These are phyloP conservation scores for Anisodus tanguticus DNA, from an alignment of 257 asterid species.

Conservation along the genomic window DNA sequence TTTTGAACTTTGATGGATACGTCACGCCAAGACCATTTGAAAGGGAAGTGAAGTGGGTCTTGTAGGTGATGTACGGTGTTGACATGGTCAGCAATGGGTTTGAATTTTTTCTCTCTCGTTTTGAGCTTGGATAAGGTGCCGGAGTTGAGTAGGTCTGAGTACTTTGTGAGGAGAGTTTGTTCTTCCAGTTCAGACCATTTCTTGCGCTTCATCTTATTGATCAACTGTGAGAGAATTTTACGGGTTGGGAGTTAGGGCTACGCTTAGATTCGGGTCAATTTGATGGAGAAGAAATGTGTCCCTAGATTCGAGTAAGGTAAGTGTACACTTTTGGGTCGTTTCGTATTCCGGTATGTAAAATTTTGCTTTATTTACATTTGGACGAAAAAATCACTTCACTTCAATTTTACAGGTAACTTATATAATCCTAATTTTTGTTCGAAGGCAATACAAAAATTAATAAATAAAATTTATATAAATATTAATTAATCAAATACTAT, in stretches of 20 bases:
- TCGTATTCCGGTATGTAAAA: too few relatives aligned
- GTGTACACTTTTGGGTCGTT: neutral
- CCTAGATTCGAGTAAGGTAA: constrained; percentile 39
- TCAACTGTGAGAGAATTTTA: neutral
- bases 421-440: too few relatives aligned
- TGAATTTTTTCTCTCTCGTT: constrained; percentile 95
- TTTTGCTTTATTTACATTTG: too few relatives aligned
- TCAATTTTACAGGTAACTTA: too few relatives aligned
- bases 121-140: constrained; percentile 82
- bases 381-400: too few relatives aligned
- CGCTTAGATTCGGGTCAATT: neutral
- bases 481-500: too few relatives aligned
- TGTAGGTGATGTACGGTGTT: constrained; percentile 75
- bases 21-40: constrained; percentile 98
- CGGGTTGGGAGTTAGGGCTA: constrained; percentile 20
- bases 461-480: too few relatives aligned
- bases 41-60: constrained; percentile 81
- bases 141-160: constrained; percentile 71
- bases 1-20: constrained; percentile 93
- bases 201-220: constrained; percentile 80
- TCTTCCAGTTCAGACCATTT: constrained; percentile 76
- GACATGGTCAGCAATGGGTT: constrained; percentile 93
- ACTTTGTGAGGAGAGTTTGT: constrained; percentile 67
- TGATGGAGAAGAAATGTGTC: neutral
- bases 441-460: too few relatives aligned